phyloP scores from a whole-genome alignment of 2,329 filamentous ascomycete genomes.

The Colletotrichum euphorbiae region DNA sequence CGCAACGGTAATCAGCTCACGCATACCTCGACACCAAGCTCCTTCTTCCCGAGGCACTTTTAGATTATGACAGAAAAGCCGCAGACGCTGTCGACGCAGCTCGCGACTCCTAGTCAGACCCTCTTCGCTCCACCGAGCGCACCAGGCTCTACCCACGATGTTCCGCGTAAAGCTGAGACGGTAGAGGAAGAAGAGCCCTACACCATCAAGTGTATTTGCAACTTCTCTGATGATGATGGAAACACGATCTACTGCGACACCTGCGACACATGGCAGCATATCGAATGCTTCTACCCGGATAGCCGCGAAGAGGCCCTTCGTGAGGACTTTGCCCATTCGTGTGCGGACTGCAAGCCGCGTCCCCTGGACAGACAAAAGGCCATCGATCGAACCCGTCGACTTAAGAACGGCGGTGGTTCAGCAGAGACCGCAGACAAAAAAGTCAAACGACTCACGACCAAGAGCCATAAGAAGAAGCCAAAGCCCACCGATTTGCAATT shows the following conservation, averaged over 20 bases:
- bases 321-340: slow-evolving; percentile 83
- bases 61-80: slow-evolving; percentile 74
- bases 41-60: slow-evolving; percentile 57
- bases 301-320: slow-evolving; percentile 79
- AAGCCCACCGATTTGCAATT: slow-evolving; percentile 76
- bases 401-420: slow-evolving; percentile 57
- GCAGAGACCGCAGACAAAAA: slow-evolving; percentile 74
- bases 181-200: slow-evolving; percentile 83
- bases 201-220: slow-evolving; percentile 98
- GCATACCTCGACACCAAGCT: slow-evolving; percentile 50
- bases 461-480: slow-evolving; percentile 88
- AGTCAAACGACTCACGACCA: slow-evolving; percentile 78
- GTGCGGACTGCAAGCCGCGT: slow-evolving; percentile 87
- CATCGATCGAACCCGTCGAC: slow-evolving; percentile 75
- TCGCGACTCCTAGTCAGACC: slow-evolving; percentile 66
- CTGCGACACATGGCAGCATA: slow-evolving; percentile 98
- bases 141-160: slow-evolving; percentile 54
- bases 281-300: slow-evolving; percentile 90
- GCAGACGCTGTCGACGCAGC: slow-evolving; percentile 64
- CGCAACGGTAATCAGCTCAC: slow-evolving; percentile 61
- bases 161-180: slow-evolving; percentile 61
- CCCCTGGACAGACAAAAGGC: slow-evolving; percentile 79
- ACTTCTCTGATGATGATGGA: slow-evolving; percentile 93
- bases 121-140: slow-evolving; percentile 55
- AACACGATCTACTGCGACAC: slow-evolving; percentile 96